Percentiles rank a stretch among this genome's conserved stretches.
phyloP scores from a whole-genome alignment of 73 alveolate genomes.

The Durusdinium trenchii region DNA sequence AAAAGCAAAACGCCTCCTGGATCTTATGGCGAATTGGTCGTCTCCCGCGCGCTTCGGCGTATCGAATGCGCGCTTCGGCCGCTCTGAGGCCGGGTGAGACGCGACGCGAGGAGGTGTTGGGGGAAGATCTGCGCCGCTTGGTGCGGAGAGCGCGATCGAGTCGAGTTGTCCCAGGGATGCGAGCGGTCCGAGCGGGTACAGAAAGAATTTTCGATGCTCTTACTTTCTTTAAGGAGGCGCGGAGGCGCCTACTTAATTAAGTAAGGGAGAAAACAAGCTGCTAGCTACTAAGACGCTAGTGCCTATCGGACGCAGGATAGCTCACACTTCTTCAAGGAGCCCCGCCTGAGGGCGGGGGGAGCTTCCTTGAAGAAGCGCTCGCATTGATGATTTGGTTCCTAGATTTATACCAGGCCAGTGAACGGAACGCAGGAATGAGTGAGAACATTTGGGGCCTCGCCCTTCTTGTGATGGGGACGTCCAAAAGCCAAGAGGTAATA shows the following conservation, averaged over 20 bases:
- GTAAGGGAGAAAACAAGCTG: neutral
- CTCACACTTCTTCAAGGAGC: too few species aligned
- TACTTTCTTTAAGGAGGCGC: neutral
- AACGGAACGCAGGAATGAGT: neutral
- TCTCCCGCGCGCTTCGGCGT: neutral
- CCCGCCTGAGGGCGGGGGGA: too few species aligned
- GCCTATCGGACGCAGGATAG: too few species aligned
- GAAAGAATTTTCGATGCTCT: neutral
- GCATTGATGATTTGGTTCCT: too few species aligned
- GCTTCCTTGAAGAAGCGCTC: too few species aligned
- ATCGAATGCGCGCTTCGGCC: neutral
- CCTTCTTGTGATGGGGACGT: neutral
- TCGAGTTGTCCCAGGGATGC: neutral
- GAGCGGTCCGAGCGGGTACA: neutral
- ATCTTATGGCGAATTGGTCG: too few species aligned
- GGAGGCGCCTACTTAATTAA: neutral
- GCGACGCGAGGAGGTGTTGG: slow-evolving; percentile 42
- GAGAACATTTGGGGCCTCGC: neutral
- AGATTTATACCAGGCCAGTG: too few species aligned
- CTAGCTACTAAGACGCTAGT: too few species aligned
- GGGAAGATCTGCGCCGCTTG: slow-evolving; percentile 37
- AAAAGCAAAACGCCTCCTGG: too few species aligned
- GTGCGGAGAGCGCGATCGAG: neutral
- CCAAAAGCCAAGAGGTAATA: too few species aligned
- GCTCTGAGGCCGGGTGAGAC: slow-evolving; percentile 30